phyloP scores from a whole-genome alignment of 148 eudicot species.

The Simmondsia chinensis region DNA sequence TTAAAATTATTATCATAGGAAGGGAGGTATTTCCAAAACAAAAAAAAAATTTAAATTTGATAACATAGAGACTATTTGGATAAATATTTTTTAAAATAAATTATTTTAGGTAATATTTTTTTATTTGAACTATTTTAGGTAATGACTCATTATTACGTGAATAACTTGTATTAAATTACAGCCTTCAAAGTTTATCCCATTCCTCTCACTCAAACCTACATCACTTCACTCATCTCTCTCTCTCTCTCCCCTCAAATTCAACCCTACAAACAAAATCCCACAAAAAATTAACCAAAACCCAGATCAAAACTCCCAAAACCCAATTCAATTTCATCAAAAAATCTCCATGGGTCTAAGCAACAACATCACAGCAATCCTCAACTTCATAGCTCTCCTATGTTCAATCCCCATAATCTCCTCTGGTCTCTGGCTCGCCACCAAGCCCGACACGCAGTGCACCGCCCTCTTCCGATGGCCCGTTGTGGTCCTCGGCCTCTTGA shows the following conservation, averaged over 20 bases:
- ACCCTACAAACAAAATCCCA: neutral
- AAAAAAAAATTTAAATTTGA: too few species aligned
- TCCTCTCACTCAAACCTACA: too few species aligned
- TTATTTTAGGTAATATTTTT: too few species aligned
- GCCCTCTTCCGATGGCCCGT: conserved; percentile 80
- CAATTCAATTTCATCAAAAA: neutral
- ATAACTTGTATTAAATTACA: too few species aligned
- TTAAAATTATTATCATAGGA: too few species aligned
- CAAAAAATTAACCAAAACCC: neutral
- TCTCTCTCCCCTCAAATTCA: neutral
- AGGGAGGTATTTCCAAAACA: too few species aligned
- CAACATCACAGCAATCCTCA: conserved; percentile 73
- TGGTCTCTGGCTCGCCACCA: conserved; percentile 86
- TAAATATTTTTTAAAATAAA: too few species aligned
- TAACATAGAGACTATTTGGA: too few species aligned
- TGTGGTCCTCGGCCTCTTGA: conserved; percentile 39
- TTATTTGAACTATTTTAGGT: too few species aligned
- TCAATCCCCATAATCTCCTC: conserved; percentile 82
- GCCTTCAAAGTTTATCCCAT: too few species aligned
- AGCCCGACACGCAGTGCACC: conserved; percentile 82
- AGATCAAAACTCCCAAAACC: neutral
- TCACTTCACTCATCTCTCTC: too few species aligned
- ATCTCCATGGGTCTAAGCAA: conserved; percentile 72
- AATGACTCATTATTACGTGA: too few species aligned
- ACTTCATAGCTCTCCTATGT: conserved; percentile 75